These are phyloP conservation scores for Testicularia cyperi DNA, from an alignment of 1,284 basidiomycete genomes.

Conservation along the genomic window DNA sequence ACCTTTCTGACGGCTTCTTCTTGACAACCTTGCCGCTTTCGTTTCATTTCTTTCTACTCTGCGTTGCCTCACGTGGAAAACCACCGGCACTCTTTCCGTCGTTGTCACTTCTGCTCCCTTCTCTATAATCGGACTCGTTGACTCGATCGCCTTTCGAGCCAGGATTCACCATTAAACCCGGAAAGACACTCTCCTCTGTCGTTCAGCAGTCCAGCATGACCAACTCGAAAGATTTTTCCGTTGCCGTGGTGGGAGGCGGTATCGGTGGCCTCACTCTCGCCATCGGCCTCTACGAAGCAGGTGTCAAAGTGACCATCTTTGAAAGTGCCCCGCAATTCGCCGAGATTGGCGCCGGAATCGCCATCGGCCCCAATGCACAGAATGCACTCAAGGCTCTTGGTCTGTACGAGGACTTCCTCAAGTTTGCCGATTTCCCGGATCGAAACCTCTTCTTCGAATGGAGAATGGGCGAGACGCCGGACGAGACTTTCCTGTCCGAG, in stretches of 20 bases:
- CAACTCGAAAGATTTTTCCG: constrained; percentile 36
- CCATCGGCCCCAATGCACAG: constrained; percentile 19
- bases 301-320: constrained; percentile 30
- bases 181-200: no score
- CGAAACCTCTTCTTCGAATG: constrained; percentile 43
- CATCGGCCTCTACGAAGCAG: constrained; percentile 17
- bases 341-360: constrained; percentile 40
- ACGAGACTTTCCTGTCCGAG: constrained; percentile 22
- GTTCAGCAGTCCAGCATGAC: no score
- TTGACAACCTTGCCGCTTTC: no score
- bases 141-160: no score
- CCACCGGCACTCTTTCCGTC: no score
- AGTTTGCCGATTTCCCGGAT: constrained; percentile 25
- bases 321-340: constrained; percentile 27
- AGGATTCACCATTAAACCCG: no score
- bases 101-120: no score
- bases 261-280: constrained; percentile 41
- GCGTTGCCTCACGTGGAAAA: no score
- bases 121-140: no score
- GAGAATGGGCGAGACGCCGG: constrained; percentile 21
- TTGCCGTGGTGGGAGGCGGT: constrained; percentile 38
- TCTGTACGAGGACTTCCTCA: constrained; percentile 25
- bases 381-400: constrained; percentile 18
- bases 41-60: no score
- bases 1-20: no score